Conservation (phyloP, 2,329 filamentous ascomycete genomes). For the Eutypella sp. region DNA sequence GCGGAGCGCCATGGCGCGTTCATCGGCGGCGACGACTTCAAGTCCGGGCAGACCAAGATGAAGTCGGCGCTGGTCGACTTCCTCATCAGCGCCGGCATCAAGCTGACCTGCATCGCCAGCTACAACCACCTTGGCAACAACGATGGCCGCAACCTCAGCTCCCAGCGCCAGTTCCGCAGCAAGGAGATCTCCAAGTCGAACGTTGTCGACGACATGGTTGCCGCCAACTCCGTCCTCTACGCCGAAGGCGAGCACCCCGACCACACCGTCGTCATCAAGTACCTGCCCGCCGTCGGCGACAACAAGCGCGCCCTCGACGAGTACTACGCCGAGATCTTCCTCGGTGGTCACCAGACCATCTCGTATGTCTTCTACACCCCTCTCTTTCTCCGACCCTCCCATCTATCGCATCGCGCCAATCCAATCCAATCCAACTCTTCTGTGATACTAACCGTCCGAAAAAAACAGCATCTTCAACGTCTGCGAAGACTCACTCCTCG, state of each 20-base stretch:
- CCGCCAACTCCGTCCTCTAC: conserved; percentile 89
- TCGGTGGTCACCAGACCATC: conserved; percentile 97
- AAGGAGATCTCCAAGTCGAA: conserved; percentile 99
- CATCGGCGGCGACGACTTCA: conserved; percentile 98
- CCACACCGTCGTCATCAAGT: conserved; percentile 99
- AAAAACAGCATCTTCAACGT: conserved; percentile 94
- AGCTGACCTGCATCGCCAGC: conserved; percentile 94
- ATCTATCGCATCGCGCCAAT: background rate
- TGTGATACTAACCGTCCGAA: too few relatives aligned
- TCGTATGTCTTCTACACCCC: conserved; percentile 30
- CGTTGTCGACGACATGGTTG: conserved; percentile 99
- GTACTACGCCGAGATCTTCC: conserved; percentile 99
- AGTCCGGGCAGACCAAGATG: conserved; percentile 99
- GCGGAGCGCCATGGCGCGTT: conserved; percentile 84
- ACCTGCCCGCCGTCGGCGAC: conserved; percentile 98
- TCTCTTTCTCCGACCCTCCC: background rate
- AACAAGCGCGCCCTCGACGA: conserved; percentile 98
- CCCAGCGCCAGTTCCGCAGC: conserved; percentile 96
- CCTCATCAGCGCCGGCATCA: conserved; percentile 97
- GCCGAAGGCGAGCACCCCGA: conserved; percentile 90
- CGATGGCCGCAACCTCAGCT: conserved; percentile 97
- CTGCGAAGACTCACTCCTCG: conserved; percentile 95
- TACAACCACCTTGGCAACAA: conserved; percentile 99
- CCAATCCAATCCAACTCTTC: too few relatives aligned
- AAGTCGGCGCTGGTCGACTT: conserved; percentile 99